Evolutionary conservation across 495 filamentous ascomycete genomes (phyloP).

Genomic region (Neurospora terricola): DNA sequence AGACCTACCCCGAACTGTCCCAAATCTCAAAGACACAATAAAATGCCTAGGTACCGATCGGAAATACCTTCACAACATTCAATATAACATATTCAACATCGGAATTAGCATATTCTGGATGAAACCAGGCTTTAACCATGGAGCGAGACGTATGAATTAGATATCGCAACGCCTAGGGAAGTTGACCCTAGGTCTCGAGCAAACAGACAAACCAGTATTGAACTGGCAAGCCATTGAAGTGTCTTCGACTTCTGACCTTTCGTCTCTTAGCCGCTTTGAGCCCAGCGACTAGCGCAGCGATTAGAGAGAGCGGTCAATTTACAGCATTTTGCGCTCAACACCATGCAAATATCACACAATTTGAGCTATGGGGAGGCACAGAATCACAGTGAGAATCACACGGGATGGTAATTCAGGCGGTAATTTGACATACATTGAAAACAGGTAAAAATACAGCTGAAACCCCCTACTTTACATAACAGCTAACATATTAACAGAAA

Average conservation of each 20-base stretch:
- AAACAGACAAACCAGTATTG: background rate
- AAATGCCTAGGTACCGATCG: background rate
- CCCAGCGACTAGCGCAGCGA: background rate
- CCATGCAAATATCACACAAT: background rate
- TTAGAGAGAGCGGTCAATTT: background rate
- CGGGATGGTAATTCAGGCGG: background rate
- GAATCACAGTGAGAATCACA: too few relatives aligned
- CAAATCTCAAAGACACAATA: background rate
- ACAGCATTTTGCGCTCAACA: background rate
- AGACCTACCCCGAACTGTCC: background rate
- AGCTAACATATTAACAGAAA: background rate
- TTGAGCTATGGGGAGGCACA: too few relatives aligned
- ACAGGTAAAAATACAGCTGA: background rate
- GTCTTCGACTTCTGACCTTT: background rate
- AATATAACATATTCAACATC: background rate
- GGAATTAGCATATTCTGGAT: background rate
- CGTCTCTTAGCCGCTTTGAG: background rate
- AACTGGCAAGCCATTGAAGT: background rate
- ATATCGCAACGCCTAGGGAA: background rate
- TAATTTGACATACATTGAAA: background rate
- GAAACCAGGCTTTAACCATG: background rate
- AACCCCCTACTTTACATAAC: background rate
- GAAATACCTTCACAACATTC: background rate
- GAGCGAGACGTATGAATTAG: background rate
- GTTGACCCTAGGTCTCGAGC: background rate